Evolutionary conservation across 345 rosid genomes (phyloP), one percentile per base, ranked within the genome.

Genomic region (Durio zibethinus): DNA sequence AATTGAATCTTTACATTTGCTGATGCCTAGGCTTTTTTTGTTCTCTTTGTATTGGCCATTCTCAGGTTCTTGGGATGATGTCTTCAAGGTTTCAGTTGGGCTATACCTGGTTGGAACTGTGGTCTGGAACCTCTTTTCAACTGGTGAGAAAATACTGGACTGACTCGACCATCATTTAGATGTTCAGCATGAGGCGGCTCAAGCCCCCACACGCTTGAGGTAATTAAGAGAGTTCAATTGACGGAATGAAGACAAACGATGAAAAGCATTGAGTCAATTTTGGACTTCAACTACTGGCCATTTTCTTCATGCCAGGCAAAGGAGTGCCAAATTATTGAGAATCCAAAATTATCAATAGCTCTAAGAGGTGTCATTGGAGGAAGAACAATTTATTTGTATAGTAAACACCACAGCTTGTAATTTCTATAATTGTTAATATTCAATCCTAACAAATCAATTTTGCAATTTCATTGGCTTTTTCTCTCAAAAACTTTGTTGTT

Each of bases 11-110:
- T 75, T 29, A 47, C 63, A 79, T 42, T 15, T 18, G 15, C 45
- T 53, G 48, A 36, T 66, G 66, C 33, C 38, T 25, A 7, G 15
- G 4, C 12, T 10, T 38, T 67, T 47, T 21, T 33, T 33, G 1
- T 33, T 33, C 4, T 35, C 12, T 59, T n/a, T 23, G 35, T 40
- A 47, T 25, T 10, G 27, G 59, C 45, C 53, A 35, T 72, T 75
- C 6, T 38, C 90, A 95, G 99, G 99, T 78, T 91, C 97, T 1
- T 95, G 99, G 99, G 99, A 95, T 76, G 90, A 93, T 62, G 98
- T 94, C 52, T 94, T 95, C 83, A 79, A 89, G 80, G 97, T 91
- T 67, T 91, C 98, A 5, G 98, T 94, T 0, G 97, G 94, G 77
- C 93, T 94, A 43, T 91, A 93, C 84, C 83, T 94, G 79, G 90